Percentiles rank a stretch among this genome's conserved stretches.
Conservation (phyloP, 495 filamentous ascomycete species). For the Trichocladium uniseriatum region DNA sequence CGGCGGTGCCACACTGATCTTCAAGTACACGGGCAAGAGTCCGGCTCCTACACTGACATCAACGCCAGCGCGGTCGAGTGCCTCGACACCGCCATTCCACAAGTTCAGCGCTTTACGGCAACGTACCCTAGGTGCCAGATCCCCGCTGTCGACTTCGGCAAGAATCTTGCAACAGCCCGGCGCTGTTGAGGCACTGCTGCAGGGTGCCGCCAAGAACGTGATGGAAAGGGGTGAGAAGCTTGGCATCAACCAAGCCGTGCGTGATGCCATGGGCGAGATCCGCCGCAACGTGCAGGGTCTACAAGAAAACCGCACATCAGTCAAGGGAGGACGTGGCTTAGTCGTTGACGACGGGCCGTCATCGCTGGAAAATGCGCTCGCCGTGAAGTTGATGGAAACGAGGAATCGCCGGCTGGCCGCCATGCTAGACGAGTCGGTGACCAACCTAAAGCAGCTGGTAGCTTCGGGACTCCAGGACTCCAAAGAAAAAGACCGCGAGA, state of each 20-base stretch:
- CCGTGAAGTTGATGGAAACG: conserved; percentile 47
- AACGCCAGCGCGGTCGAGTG: conserved; percentile 28
- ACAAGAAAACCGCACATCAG: conserved; percentile 34
- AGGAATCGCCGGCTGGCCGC: conserved; percentile 65
- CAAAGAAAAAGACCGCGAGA: conserved; percentile 31
- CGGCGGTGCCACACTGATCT: conserved; percentile 65
- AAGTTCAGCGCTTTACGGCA: conserved; percentile 26
- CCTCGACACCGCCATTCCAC: conserved; percentile 26
- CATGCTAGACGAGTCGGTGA: conserved; percentile 62
- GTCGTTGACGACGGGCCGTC: conserved; percentile 20
- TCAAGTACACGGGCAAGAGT: conserved; percentile 67
- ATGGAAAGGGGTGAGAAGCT: conserved; percentile 75
- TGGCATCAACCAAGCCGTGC: conserved; percentile 82
- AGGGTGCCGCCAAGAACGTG: conserved; percentile 77
- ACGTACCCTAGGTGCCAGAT: conserved; percentile 31
- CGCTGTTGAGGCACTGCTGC: conserved; percentile 66
- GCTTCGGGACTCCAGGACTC: conserved; percentile 29
- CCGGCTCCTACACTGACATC: conserved; percentile 40
- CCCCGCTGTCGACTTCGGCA: conserved; percentile 47
- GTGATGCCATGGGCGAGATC: conserved; percentile 81
- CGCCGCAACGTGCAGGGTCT: conserved; percentile 37
- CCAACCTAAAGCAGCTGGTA: conserved; percentile 50
- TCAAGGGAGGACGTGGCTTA: conserved; percentile 20
- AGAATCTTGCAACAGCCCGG: conserved; percentile 53
- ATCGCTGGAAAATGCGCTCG: conserved; percentile 16